A percentile compares a stretch with the other conserved stretches of the same genome.
Evolutionary conservation across 2,329 filamentous ascomycete genomes (phyloP).

Genomic region (Talaromyces sp.): DNA sequence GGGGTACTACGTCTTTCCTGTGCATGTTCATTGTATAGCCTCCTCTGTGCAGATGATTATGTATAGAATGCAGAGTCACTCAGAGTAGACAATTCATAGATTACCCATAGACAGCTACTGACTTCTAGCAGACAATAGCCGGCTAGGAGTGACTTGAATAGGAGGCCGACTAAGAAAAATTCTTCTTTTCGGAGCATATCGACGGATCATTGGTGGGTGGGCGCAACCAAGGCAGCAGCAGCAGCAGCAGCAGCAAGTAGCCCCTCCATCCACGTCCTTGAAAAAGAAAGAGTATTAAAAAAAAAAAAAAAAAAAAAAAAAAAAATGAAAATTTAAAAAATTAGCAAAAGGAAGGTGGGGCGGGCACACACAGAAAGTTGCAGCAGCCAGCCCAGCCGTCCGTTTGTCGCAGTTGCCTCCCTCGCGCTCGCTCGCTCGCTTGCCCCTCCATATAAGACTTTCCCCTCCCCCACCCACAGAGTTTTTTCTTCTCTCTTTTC

Average conservation of each 20-base stretch:
- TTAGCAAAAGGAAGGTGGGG: slow-evolving; percentile 21
- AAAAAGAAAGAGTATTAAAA: slow-evolving; percentile 17
- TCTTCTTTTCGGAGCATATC: neutral
- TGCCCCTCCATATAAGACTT: slow-evolving; percentile 48
- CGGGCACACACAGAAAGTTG: neutral
- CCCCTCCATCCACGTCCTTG: neutral
- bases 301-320: slow-evolving; percentile 20
- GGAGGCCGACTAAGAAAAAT: neutral
- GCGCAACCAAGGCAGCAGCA: slow-evolving; percentile 7
- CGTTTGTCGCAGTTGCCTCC: slow-evolving; percentile 33
- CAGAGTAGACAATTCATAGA: neutral
- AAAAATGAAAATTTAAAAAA: slow-evolving; percentile 17
- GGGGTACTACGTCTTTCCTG: neutral
- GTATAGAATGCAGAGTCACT: neutral
- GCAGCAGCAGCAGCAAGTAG: neutral
- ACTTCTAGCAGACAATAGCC: neutral
- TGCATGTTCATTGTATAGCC: neutral
- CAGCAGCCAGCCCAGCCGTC: slow-evolving; percentile 26
- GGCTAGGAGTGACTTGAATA: neutral
- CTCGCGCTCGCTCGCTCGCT: slow-evolving; percentile 45
- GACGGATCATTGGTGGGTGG: neutral
- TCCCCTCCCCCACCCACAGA: slow-evolving; percentile 42
- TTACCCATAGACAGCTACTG: neutral
- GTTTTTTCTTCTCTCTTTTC: slow-evolving; percentile 34
- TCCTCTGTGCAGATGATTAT: neutral